Base-by-base conservation (phyloP, 78 protist species). In the Dictyostelium firmibasis region DNA sequence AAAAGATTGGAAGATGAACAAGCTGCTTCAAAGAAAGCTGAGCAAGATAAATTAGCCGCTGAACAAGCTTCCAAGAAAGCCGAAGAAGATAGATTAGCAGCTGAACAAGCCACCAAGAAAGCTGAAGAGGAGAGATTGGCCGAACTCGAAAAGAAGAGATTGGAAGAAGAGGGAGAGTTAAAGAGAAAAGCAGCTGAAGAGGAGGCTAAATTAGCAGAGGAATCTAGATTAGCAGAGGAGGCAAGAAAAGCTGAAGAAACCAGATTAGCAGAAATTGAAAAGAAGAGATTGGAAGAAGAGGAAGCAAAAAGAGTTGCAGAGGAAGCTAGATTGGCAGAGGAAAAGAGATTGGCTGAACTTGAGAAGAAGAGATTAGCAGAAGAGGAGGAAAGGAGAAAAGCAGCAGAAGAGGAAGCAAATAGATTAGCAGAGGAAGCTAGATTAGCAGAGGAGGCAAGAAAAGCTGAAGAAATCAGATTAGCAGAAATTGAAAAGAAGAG, bases 401-500 rank as follows among this genome's bases (percentile, higher is more conserved):
- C 18, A 43, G 60, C 18, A 3, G 20, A 69, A 85, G 74, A 50
- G 20, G 69, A 44, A 29, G 31, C 23, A 33, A 62, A 64, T 16
- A n/a, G 69, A 76, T 29, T 44, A 2, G 77, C 81, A 1, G 44
- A 44, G 76, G 43, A 29, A 57, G 76, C 38, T 2, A 53, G 3
- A 70, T n/a, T n/a, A n/a, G n/a, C n/a, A n/a, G n/a, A n/a, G n/a
- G n/a, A n/a, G n/a, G 83, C 64, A 31, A 14, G 50, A 50, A 25
- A 18, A 44, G 27, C 36, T 27, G 50, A 78, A 23, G 43, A 25
- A 84, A 43, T 41, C 23, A 29, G 20, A 47, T 33, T 23, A 23
- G 38, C 57, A 43, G 29, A 67, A 53, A 36, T 27, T 6, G 85
- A 81, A 60, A 81, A 81, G 27, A 27, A 81, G 31, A 81, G 85